Percentiles rank a stretch among this genome's conserved stretches.
phyloP scores from a whole-genome alignment of 1,139 yeast genomes.

The Pneumocystis sp. region DNA sequence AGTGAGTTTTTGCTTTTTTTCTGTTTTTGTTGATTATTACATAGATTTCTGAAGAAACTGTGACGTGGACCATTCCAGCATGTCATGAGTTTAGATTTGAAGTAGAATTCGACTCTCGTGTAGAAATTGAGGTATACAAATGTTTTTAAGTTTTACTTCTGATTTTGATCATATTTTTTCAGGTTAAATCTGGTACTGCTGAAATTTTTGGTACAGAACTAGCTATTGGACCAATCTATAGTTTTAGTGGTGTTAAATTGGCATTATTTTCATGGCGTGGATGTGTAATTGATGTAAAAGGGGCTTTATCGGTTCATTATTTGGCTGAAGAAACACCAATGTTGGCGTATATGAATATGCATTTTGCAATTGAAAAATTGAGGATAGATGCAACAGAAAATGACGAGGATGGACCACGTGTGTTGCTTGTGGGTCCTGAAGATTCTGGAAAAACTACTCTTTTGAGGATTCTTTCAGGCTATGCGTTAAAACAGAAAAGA shows the following conservation, averaged over 20 bases:
- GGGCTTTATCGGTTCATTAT: slow-evolving; percentile 40
- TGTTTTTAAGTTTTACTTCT: neutral
- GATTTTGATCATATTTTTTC: neutral
- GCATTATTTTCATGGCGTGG: slow-evolving; percentile 47
- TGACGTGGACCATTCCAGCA: neutral
- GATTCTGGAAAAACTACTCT: slow-evolving; percentile 69
- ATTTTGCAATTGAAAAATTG: slow-evolving; percentile 56
- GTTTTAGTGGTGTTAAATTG: slow-evolving; percentile 43
- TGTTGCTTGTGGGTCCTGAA: slow-evolving; percentile 57
- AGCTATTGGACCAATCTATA: slow-evolving; percentile 51
- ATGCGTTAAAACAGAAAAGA: slow-evolving; percentile 55
- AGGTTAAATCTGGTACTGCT: slow-evolving; percentile 44
- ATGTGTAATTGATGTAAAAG: slow-evolving; percentile 33
- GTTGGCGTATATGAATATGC: slow-evolving; percentile 50
- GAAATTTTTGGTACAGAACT: slow-evolving; percentile 90
- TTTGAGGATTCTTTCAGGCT: slow-evolving; percentile 52
- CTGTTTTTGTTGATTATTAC: neutral
- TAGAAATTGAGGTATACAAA: slow-evolving; percentile 36
- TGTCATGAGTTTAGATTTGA: slow-evolving; percentile 68
- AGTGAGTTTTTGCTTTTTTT: neutral
- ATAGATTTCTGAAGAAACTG: neutral
- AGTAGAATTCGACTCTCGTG: slow-evolving; percentile 41
- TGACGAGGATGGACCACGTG: slow-evolving; percentile 35
- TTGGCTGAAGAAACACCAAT: slow-evolving; percentile 56
- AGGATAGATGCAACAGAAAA: slow-evolving; percentile 27